Base-by-base conservation (phyloP, 306 rosid genomes). In the Dalbergia cultrata region DNA sequence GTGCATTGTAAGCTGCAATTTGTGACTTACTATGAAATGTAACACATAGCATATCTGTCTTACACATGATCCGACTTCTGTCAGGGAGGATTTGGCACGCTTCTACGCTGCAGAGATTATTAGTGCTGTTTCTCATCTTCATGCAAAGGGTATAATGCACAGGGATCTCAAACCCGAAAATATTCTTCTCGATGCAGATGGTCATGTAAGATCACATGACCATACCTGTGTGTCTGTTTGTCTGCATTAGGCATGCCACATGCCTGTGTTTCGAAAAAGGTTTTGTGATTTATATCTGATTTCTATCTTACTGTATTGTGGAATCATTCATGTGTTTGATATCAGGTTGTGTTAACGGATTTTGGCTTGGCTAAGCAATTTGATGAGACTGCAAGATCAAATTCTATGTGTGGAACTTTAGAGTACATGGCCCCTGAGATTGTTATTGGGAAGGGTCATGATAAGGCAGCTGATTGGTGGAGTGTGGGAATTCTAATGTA, bases 391-490 rank as follows among this genome's bases (percentile, higher is more conserved):
- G 80, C 77, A 35, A 85, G 97, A 84, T 91, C 94, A 17, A 88
- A 93, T 86, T 93, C 98, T 26, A 26, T 91, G 88, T 83, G 89
- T 45, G 97, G 98, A 80, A 93, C 97, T 54, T 78, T 87, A 43
- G 97, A 90, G 80, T 93, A 93, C 74, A 93, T 93, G 90, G 59
- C 97, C 14, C 98, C 98, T 5, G 98, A 93, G 87, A 90, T 93
- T 80, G 63, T 93, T 80, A 85, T 86, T 70, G 93, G 97, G 66
- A 93, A 91, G 83, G 97, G 92, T 47, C 93, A 90, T n/a, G 88
- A 93, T 80, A 93, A 88, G 76, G 89, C 90, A 66, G 93, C 97
- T 7, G 98, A 93, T 77, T 93, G 97, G 98, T 93, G 98, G 98
- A 91, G 98, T 57, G 86, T 90, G 81, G 97, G 98, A 73, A 70